A percentile compares a stretch with the other conserved stretches of the same genome.
phyloP scores from a whole-genome alignment of 75 land plant species.

The Pinus taeda region DNA sequence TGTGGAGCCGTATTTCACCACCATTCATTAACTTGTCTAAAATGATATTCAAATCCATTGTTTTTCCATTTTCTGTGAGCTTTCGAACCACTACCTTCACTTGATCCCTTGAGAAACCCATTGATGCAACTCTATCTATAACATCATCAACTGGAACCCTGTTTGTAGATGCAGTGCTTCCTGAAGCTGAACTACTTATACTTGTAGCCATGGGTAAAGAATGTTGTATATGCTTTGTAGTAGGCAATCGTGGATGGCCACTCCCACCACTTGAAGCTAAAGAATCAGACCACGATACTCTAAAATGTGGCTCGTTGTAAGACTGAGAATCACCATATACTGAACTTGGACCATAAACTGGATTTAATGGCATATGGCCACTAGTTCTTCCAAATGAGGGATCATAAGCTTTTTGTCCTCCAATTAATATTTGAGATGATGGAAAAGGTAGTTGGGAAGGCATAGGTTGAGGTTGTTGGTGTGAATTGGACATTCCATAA shows the following conservation, averaged over 20 bases:
- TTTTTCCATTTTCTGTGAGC: conserved; percentile 92
- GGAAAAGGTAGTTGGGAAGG: conserved; percentile 20
- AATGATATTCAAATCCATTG: conserved; percentile 90
- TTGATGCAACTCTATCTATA: conserved; percentile 79
- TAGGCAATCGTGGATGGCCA: conserved; percentile 77
- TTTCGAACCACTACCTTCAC: conserved; percentile 79
- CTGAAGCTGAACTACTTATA: conserved; percentile 30
- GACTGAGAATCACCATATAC: conserved; percentile 29
- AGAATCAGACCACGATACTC: conserved; percentile 35
- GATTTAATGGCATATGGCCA: conserved; percentile 15
- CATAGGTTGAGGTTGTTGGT: conserved; percentile 4
- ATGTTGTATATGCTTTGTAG: conserved; percentile 75
- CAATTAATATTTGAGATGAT: conserved; percentile 14
- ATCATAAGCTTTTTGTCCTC: conserved; percentile 40
- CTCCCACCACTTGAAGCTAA: conserved; percentile 53
- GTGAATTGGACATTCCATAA: not conserved
- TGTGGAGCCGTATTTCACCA: conserved; percentile 27
- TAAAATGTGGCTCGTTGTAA: conserved; percentile 39
- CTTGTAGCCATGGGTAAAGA: conserved; percentile 57
- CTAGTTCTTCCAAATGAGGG: conserved; percentile 36
- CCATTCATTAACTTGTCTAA: conserved; percentile 91
- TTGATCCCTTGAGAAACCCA: conserved; percentile 96
- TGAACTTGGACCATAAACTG: conserved; percentile 30
- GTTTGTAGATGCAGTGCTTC: conserved; percentile 42
- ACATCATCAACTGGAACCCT: conserved; percentile 91